Evolutionary conservation across 148 eudicot species (phyloP).

Genomic region (Limonium bicolor): DNA sequence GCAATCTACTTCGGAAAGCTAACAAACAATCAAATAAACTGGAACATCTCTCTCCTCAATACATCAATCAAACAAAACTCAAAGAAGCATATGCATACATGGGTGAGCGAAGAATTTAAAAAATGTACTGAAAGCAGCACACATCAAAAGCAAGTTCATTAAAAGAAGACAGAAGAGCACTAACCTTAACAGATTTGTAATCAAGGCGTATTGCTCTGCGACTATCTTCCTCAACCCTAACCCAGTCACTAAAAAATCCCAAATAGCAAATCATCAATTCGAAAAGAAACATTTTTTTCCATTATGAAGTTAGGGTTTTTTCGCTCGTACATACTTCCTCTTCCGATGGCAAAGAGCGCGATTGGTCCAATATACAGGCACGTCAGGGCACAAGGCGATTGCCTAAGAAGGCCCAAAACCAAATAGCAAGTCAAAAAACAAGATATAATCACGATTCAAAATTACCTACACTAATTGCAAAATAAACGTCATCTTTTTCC

Average conservation of each 20-base stretch:
- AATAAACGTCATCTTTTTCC: background rate
- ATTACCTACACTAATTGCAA: no score
- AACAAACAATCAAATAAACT: no score
- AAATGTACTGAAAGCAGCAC: no score
- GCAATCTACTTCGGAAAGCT: no score
- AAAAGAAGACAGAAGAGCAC: background rate
- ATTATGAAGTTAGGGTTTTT: background rate
- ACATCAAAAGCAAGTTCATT: no score
- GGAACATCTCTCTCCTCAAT: no score
- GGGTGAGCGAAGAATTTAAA: no score
- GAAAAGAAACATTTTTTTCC: background rate
- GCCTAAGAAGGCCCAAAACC: conserved; percentile 20
- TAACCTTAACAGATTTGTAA: conserved; percentile 59
- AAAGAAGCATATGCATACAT: no score
- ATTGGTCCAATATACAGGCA: conserved; percentile 66
- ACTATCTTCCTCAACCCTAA: conserved; percentile 71
- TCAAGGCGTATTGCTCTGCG: conserved; percentile 62
- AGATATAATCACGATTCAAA: background rate
- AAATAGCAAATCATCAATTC: background rate
- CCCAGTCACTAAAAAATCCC: conserved; percentile 47
- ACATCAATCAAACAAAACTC: no score
- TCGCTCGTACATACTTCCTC: conserved; percentile 36
- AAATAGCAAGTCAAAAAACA: background rate
- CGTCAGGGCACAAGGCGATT: conserved; percentile 67
- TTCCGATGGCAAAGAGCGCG: conserved; percentile 69